phyloP scores from a whole-genome alignment of 345 rosid species.

The Gossypium anomalum region DNA sequence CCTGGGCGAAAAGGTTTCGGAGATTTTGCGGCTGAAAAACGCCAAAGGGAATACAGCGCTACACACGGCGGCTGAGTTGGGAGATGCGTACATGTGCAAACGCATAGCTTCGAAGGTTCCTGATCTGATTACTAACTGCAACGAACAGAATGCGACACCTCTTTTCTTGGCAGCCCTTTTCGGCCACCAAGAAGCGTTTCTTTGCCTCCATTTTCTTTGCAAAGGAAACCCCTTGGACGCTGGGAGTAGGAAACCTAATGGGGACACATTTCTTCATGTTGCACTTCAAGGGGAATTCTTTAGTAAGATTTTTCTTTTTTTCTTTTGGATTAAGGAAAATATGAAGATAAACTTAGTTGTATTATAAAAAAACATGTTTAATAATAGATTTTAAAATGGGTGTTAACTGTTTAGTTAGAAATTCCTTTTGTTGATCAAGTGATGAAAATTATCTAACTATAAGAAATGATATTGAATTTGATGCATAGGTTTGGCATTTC shows the following conservation, averaged over 20 bases:
- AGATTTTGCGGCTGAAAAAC: slow-evolving; percentile 10
- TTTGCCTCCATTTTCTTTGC: slow-evolving; percentile 13
- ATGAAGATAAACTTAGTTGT: no score
- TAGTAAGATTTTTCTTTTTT: slow-evolving; percentile 12
- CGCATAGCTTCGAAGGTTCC: slow-evolving; percentile 10
- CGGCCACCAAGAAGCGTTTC: slow-evolving; percentile 21
- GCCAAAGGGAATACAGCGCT: slow-evolving; percentile 24
- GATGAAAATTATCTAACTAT: no score
- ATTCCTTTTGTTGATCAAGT: no score
- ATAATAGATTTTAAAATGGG: no score
- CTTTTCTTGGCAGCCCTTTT: slow-evolving; percentile 21
- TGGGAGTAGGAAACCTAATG: slow-evolving; percentile 10
- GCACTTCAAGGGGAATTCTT: slow-evolving; percentile 30
- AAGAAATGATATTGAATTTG: neutral
- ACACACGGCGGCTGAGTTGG: slow-evolving; percentile 24
- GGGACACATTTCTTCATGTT: slow-evolving; percentile 34
- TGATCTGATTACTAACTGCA: neutral
- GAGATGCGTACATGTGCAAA: slow-evolving; percentile 21
- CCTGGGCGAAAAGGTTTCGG: neutral
- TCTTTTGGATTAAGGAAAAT: no score
- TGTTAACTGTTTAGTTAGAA: no score
- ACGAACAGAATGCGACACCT: slow-evolving; percentile 21
- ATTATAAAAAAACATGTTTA: no score
- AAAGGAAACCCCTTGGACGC: neutral
- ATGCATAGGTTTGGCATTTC: slow-evolving; percentile 41